Evolutionary conservation across 2,329 filamentous ascomycete species (phyloP).

Genomic region (Ceratocystis huliohia): DNA sequence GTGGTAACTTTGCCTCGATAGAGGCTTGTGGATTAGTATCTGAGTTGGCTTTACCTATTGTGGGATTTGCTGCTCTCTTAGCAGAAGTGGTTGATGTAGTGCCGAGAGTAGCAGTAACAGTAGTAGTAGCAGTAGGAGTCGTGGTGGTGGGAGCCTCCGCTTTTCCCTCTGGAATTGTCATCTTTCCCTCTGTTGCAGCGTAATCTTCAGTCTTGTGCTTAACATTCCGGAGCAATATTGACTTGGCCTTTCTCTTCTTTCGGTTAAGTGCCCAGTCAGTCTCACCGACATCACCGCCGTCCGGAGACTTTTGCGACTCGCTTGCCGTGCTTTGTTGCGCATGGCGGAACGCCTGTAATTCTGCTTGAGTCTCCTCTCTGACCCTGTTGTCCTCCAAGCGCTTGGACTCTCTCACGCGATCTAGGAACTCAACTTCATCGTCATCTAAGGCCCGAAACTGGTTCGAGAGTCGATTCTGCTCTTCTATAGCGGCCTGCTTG

Average conservation of each 20-base stretch:
- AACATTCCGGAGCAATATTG: slow-evolving; percentile 26
- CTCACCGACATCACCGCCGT: slow-evolving; percentile 23
- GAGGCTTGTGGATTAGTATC: neutral
- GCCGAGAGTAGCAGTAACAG: neutral
- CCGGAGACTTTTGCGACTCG: slow-evolving; percentile 22
- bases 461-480: slow-evolving; percentile 56
- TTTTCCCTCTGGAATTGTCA: neutral
- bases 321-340: slow-evolving; percentile 32
- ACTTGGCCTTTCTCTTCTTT: slow-evolving; percentile 25
- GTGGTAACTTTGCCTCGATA: neutral
- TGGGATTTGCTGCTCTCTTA: neutral
- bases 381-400: slow-evolving; percentile 42
- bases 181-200: neutral
- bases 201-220: slow-evolving; percentile 27
- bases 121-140: neutral
- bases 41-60: neutral
- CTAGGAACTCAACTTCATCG: slow-evolving; percentile 65
- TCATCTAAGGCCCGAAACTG: slow-evolving; percentile 69
- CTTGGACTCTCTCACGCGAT: slow-evolving; percentile 41
- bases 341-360: slow-evolving; percentile 43
- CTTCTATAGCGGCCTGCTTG: slow-evolving; percentile 73
- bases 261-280: slow-evolving; percentile 24
- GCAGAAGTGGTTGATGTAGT: neutral
- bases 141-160: neutral
- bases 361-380: slow-evolving; percentile 43